phyloP scores from a whole-genome alignment of 2,329 filamentous ascomycete species.

The Pyrenophora seminiperda region DNA sequence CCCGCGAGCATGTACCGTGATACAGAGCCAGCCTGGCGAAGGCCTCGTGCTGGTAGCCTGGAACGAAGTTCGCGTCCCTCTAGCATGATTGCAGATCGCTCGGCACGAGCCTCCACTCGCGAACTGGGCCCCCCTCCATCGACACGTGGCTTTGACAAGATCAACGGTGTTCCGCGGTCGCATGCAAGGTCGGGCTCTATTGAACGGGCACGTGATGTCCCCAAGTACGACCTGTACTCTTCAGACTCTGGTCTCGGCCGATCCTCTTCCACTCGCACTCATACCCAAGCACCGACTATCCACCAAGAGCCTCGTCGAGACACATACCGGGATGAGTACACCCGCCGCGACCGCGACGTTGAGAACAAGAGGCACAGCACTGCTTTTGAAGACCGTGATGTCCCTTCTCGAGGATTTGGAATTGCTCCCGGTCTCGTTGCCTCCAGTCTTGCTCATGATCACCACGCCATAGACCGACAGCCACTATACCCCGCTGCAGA shows the following conservation, averaged over 20 bases:
- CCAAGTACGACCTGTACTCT: conserved; percentile 46
- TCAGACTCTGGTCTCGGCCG: conserved; percentile 40
- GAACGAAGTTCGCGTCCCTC: conserved; percentile 53
- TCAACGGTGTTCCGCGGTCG: conserved; percentile 51
- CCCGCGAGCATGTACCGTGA: conserved; percentile 57
- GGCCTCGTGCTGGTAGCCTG: conserved; percentile 52
- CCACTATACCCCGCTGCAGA: conserved; percentile 33
- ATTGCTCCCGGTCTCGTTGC: conserved; percentile 39
- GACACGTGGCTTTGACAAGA: conserved; percentile 72
- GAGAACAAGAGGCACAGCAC: conserved; percentile 45
- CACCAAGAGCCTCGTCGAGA: conserved; percentile 56
- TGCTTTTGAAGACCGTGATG: conserved; percentile 50
- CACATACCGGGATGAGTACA: conserved; percentile 51
- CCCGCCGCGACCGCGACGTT: conserved; percentile 50
- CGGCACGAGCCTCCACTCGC: conserved; percentile 43
- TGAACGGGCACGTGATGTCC: conserved; percentile 39
- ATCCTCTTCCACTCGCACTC: conserved; percentile 49
- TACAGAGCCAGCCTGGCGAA: conserved; percentile 56
- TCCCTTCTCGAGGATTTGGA: conserved; percentile 55
- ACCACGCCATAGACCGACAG: conserved; percentile 47
- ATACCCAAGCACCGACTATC: conserved; percentile 48
- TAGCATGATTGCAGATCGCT: conserved; percentile 51
- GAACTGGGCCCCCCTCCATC: conserved; percentile 65
- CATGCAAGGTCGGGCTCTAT: conserved; percentile 39
- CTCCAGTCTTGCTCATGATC: conserved; percentile 36